Evolutionary conservation across 257 asterid genomes (phyloP), one percentile per base, ranked within the genome.

Genomic region (Voacanga thouarsii): DNA sequence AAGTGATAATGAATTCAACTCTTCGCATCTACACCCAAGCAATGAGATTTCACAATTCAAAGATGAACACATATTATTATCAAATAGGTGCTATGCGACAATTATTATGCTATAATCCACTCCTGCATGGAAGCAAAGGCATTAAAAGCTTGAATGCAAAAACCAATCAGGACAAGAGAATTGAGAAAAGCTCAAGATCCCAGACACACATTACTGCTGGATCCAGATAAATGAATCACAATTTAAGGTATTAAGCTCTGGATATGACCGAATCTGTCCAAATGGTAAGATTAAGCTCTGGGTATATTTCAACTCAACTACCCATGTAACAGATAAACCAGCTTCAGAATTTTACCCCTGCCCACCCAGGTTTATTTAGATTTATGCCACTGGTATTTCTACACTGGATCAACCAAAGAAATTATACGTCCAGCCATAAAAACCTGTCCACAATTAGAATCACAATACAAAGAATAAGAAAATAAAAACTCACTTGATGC

Each of bases 401-500:
- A 33, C 2, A 2, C 37, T 33, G 2, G 37, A 33, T 33, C 37
- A 1, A 63, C 41, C 21, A 1, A 43, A 14, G 43, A 61, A 23
- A 66, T 41, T 37, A 50, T 57, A 44, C 44, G 41, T 7, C 15
- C 10, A 26, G 19, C 6, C 24, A 15, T 24, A 56, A 41, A 60
- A 71, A 57, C 59, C 26, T 26, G 8, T 23, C 43, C 30, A 26
- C 15, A 39, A 9, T 21, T 67, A 30, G 18, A 53, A 50, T 33
- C 72, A 71, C 7, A 53, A 26, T 30, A 71, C 2, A 21, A 47
- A 44, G 61, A 44, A 18, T 15, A 12, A 64, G 11, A 47, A 33
- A 49, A 30, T n/a, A 26, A 70, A n/a, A 67, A 83, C 93, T 90
- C 80, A 90, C 96, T 43, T 77, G 72, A 90, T 81, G 74, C 89